Evolutionary conservation across 768 basidiomycete genomes (phyloP).

Genomic region (Boletus patriciae): DNA sequence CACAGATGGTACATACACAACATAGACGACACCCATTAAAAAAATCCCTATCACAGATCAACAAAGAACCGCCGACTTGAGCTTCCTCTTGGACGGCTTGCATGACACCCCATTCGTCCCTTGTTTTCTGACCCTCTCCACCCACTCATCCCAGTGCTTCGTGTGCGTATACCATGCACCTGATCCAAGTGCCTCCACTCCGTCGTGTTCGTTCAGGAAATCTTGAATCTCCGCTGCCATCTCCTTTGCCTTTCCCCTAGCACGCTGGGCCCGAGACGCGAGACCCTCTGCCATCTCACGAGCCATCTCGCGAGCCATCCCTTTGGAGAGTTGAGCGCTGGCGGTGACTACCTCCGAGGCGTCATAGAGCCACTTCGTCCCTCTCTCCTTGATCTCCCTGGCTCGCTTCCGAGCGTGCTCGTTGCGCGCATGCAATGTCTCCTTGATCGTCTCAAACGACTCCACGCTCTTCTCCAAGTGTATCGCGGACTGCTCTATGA

Average conservation of each 20-base stretch:
- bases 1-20: constrained; percentile 25
- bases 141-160: constrained; percentile 24
- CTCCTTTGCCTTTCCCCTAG: constrained; percentile 46
- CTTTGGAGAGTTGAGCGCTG: constrained; percentile 44
- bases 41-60: constrained; percentile 6
- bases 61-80: constrained; percentile 12
- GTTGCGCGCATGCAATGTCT: constrained; percentile 49
- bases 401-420: constrained; percentile 54
- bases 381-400: constrained; percentile 50
- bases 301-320: constrained; percentile 42
- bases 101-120: constrained; percentile 8
- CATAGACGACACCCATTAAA: constrained; percentile 1
- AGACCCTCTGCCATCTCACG: constrained; percentile 39
- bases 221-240: constrained; percentile 39
- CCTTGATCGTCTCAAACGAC: constrained; percentile 39
- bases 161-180: constrained; percentile 19
- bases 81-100: constrained; percentile 16
- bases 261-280: constrained; percentile 41
- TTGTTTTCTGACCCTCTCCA: constrained; percentile 3
- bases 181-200: constrained; percentile 13
- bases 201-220: constrained; percentile 24
- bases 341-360: constrained; percentile 44
- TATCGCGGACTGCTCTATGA: constrained; percentile 46
- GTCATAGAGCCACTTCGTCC: constrained; percentile 44
- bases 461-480: constrained; percentile 34